A percentile compares a stretch with the other conserved stretches of the same genome.
phyloP scores from a whole-genome alignment of 208 protist species.

The Endotrypanum monterogeii region DNA sequence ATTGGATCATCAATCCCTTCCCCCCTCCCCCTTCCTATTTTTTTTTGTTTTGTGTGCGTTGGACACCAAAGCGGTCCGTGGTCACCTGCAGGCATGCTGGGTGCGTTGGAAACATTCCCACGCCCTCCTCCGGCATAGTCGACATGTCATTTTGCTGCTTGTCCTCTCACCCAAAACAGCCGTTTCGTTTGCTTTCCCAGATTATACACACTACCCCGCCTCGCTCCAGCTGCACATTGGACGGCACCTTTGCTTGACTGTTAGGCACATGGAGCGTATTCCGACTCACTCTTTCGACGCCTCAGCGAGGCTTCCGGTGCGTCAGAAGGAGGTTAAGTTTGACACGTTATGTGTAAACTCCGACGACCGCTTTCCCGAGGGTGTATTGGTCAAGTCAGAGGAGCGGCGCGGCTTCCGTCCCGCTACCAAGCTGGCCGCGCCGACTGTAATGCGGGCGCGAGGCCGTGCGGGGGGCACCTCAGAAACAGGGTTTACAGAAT shows the following conservation, averaged over 20 bases:
- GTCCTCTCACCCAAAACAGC: neutral
- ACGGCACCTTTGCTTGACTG: neutral
- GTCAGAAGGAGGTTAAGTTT: slow-evolving; percentile 69
- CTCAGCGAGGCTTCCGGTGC: slow-evolving; percentile 33
- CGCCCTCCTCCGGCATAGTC: neutral
- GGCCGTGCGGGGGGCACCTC: slow-evolving; percentile 4
- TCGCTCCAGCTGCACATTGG: neutral
- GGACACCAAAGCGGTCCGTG: neutral
- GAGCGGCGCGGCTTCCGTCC: slow-evolving; percentile 37
- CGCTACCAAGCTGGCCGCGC: slow-evolving; percentile 14
- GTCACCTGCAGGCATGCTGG: neutral
- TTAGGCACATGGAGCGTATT: slow-evolving; percentile 12
- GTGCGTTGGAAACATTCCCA: neutral
- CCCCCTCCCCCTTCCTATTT: neutral
- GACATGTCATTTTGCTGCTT: neutral
- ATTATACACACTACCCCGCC: neutral
- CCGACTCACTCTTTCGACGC: slow-evolving; percentile 14
- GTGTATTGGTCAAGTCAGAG: slow-evolving; percentile 5
- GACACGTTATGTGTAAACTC: slow-evolving; percentile 12
- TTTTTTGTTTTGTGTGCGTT: neutral
- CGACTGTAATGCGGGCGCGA: slow-evolving; percentile 8
- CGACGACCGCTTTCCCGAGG: slow-evolving; percentile 34
- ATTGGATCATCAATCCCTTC: no score
- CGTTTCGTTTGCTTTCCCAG: neutral
- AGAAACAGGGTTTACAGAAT: slow-evolving; percentile 13